Percentiles rank a stretch among this genome's conserved stretches.
These are phyloP conservation scores for Mortierella claussenii DNA, from an alignment of 192 early-diverging fungal species.

Conservation along the genomic window DNA sequence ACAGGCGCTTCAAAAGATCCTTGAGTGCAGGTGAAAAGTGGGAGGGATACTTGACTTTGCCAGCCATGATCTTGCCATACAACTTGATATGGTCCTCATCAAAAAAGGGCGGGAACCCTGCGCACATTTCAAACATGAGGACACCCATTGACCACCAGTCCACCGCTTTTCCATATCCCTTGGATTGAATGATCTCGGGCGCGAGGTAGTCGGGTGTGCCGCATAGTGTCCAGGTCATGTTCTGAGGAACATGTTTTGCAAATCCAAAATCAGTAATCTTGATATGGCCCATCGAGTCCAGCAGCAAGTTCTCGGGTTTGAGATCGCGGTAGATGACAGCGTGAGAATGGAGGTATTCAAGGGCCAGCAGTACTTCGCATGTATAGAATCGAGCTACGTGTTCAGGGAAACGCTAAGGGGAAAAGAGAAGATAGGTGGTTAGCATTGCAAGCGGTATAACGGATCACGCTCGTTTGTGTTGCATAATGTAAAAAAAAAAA, in stretches of 20 bases:
- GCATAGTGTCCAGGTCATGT: slow-evolving; percentile 89
- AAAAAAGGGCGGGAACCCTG: slow-evolving; percentile 94
- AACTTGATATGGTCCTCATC: slow-evolving; percentile 93
- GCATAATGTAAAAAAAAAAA: not conserved
- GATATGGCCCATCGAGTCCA: slow-evolving; percentile 84
- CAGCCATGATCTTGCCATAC: slow-evolving; percentile 92
- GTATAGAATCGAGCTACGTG: slow-evolving; percentile 83
- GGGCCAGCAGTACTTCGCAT: slow-evolving; percentile 77
- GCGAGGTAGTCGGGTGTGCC: slow-evolving; percentile 87
- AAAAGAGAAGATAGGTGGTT: not conserved
- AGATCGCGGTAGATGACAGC: slow-evolving; percentile 86
- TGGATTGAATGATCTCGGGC: slow-evolving; percentile 90
- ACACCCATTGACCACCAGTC: slow-evolving; percentile 96
- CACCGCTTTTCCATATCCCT: slow-evolving; percentile 91
- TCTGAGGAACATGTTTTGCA: slow-evolving; percentile 83
- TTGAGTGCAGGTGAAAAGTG: slow-evolving; percentile 86
- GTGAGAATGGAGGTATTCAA: slow-evolving; percentile 84
- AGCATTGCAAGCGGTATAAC: too few relatives aligned
- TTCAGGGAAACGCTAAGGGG: slow-evolving; percentile 71
- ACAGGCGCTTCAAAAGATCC: slow-evolving; percentile 83
- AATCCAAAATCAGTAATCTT: slow-evolving; percentile 92
- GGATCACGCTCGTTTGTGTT: too few relatives aligned
- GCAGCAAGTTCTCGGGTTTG: slow-evolving; percentile 83
- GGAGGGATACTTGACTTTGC: slow-evolving; percentile 82
- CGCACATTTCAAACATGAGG: slow-evolving; percentile 94